Percentiles rank a stretch among this genome's conserved stretches.
Evolutionary conservation across 345 rosid species (phyloP).

Genomic region (Turritis glabra): DNA sequence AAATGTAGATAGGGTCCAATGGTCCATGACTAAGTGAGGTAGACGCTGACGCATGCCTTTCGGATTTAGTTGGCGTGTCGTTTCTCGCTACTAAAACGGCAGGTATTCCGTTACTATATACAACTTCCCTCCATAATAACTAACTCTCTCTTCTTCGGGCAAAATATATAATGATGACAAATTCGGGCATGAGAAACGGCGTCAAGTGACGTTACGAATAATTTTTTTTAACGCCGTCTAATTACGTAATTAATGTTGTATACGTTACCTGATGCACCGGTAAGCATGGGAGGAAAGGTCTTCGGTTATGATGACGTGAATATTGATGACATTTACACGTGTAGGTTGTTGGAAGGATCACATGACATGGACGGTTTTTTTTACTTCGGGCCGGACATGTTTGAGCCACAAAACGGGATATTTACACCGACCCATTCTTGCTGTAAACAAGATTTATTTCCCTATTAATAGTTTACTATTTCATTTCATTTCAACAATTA

Average conservation of each 20-base stretch:
- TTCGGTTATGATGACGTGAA: slow-evolving; percentile 20
- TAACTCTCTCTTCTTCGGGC: slow-evolving; percentile 13
- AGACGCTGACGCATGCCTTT: slow-evolving; percentile 38
- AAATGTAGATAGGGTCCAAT: slow-evolving; percentile 18
- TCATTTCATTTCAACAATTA: background rate
- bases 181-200: slow-evolving; percentile 22
- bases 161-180: background rate
- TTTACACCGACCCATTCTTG: slow-evolving; percentile 25
- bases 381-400: slow-evolving; percentile 22
- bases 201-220: slow-evolving; percentile 32
- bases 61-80: slow-evolving; percentile 41
- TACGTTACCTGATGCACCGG: slow-evolving; percentile 36
- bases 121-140: slow-evolving; percentile 19
- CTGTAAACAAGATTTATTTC: background rate
- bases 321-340: background rate
- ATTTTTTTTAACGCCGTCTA: slow-evolving; percentile 18
- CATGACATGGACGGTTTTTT: slow-evolving; percentile 32
- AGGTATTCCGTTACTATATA: slow-evolving; percentile 38
- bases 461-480: background rate
- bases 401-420: slow-evolving; percentile 21
- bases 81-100: slow-evolving; percentile 38
- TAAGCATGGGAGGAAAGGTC: slow-evolving; percentile 29
- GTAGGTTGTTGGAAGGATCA: slow-evolving; percentile 36
- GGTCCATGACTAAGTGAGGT: slow-evolving; percentile 23
- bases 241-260: slow-evolving; percentile 30